Base-by-base conservation (phyloP, 352 stramenopile genomes). In the Pythium aristosporum region DNA sequence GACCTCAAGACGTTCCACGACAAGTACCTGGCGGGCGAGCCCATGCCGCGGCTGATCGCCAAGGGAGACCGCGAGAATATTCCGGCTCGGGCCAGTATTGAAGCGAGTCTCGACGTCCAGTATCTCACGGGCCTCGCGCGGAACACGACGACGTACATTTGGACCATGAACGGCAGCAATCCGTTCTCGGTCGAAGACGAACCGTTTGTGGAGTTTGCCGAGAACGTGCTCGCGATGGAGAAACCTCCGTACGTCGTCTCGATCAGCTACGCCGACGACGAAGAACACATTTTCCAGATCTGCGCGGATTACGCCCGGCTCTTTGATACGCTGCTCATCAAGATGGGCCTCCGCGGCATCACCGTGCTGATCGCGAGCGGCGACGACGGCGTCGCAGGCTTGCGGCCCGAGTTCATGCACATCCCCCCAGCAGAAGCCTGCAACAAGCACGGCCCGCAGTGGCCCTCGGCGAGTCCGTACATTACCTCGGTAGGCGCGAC, bases 401-500 rank as follows among this genome's bases (percentile, higher is more conserved):
- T 94, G 30, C 82, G 74, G 7, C 65, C 82, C 34, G 77, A 89
- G 59, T 88, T 93, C 20, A 59, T 79, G 23, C 87, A 91, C 23
- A 54, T 92, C 0, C 57, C 75, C 0, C 30, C 44, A 1, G 72
- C 76, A 25, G 69, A 92, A 21, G 80, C 79, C 13, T 96, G 85
- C 68, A 71, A 75, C 39, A 74, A 87, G 57, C 74, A 77, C 53
- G 83, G 79, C 0, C 84, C 87, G 2, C 82, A 94, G 60, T 94
- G 83, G 84, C 84, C 87, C 15, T 85, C 78, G 12, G 79, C 73
- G 10, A 96, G 86, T 48, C 92, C 92, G 13, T 98, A 97, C 71
- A 83, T 98, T 60, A 97, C 88, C 3, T 80, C 89, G 0, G 92
- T 98, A 9, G 92, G 92, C 25, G 92, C 86, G 5, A 97, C 92